A percentile compares a stretch with the other conserved stretches of the same genome.
Conservation (phyloP, 768 basidiomycete species). For the Tylopilus sp. region DNA sequence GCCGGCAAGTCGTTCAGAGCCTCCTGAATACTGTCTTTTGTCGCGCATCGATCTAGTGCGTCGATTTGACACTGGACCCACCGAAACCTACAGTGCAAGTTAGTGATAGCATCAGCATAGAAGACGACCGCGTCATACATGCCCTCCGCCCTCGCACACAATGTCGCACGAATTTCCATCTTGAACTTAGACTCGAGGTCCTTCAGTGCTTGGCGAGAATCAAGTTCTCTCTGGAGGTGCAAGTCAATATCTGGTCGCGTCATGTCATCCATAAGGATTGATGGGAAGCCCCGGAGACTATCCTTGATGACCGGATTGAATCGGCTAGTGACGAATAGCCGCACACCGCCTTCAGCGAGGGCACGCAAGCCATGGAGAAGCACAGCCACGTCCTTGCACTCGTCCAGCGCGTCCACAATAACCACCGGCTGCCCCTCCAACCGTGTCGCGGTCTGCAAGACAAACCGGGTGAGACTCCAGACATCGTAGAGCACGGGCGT, state of each 20-base stretch:
- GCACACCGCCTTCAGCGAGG: conserved; percentile 4
- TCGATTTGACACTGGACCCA: conserved; percentile 24
- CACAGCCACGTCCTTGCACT: conserved; percentile 8
- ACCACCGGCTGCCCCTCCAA: conserved; percentile 4
- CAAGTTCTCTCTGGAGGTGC: neutral
- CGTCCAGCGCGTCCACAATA: conserved; percentile 21
- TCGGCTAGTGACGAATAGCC: neutral
- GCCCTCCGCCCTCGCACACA: neutral
- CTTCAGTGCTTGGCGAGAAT: neutral
- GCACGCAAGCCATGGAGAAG: conserved; percentile 6
- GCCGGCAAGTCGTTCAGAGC: conserved; percentile 14
- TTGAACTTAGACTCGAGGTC: neutral
- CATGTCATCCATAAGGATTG: neutral
- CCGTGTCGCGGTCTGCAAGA: neutral
- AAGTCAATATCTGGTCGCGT: neutral
- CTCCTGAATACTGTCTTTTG: conserved; percentile 5
- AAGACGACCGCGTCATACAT: neutral
- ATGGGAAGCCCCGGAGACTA: neutral
- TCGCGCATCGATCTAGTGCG: conserved; percentile 8
- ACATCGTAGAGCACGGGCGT: neutral
- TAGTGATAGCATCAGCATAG: neutral
- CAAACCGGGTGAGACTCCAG: conserved; percentile 1
- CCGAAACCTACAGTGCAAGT: conserved; percentile 9
- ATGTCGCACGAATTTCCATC: neutral
- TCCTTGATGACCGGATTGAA: neutral